Percentiles rank a stretch among this genome's conserved stretches.
Conservation (phyloP, 495 filamentous ascomycete genomes). For the Tuber magnatum region DNA sequence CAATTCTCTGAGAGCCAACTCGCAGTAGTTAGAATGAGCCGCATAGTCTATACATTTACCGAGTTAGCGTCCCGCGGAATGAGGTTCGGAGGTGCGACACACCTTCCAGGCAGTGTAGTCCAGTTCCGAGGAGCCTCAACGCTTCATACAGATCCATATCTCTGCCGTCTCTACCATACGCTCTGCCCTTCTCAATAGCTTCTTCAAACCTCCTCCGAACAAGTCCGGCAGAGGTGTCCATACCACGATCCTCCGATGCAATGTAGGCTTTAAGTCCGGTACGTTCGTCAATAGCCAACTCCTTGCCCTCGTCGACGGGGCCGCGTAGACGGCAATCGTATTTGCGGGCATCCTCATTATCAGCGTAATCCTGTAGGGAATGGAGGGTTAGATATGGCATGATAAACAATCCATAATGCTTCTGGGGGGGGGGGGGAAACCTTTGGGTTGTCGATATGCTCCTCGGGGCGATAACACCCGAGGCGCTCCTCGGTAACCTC, state of each 20-base stretch:
- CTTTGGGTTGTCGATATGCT: slow-evolving; percentile 76
- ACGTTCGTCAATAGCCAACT: slow-evolving; percentile 65
- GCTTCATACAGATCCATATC: slow-evolving; percentile 75
- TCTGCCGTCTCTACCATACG: slow-evolving; percentile 54
- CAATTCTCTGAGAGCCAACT: slow-evolving; percentile 74
- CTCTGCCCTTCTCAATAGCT: slow-evolving; percentile 64
- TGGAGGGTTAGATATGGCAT: not conserved
- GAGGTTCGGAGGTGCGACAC: slow-evolving; percentile 11
- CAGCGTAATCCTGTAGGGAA: slow-evolving; percentile 58
- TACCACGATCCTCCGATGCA: slow-evolving; percentile 65
- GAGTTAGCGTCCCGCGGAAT: not conserved
- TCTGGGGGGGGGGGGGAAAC: slow-evolving; percentile 19
- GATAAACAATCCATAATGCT: not conserved
- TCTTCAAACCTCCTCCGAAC: slow-evolving; percentile 61
- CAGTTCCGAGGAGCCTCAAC: slow-evolving; percentile 73
- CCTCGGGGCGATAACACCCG: slow-evolving; percentile 79
- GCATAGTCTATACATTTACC: slow-evolving; percentile 55
- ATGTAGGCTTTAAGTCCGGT: slow-evolving; percentile 85
- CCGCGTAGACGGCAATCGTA: slow-evolving; percentile 73
- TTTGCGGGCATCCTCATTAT: slow-evolving; percentile 71
- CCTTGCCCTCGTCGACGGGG: slow-evolving; percentile 67
- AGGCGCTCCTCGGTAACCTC: slow-evolving; percentile 88
- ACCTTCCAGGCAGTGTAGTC: slow-evolving; percentile 74
- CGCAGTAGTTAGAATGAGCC: slow-evolving; percentile 82
- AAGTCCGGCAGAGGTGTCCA: slow-evolving; percentile 68